Evolutionary conservation across 2,329 filamentous ascomycete genomes (phyloP).

Genomic region (Colletotrichum graminicola): DNA sequence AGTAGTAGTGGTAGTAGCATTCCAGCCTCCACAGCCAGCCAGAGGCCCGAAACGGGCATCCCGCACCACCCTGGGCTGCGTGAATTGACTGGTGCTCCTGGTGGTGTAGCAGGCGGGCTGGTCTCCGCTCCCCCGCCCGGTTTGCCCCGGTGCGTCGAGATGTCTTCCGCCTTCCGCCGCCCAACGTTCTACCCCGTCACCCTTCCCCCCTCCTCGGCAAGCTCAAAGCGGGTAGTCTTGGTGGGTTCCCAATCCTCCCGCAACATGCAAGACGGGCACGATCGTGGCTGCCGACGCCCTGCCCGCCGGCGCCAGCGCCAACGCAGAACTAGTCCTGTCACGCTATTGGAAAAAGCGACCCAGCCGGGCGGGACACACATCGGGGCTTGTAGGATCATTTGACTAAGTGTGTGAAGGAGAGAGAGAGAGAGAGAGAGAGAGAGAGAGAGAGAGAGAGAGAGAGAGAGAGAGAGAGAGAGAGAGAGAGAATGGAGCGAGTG

Average conservation of each 20-base stretch:
- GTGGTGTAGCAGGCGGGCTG: neutral
- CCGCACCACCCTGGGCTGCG: neutral
- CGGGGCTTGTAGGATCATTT: neutral
- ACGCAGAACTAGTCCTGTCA: constrained; percentile 3
- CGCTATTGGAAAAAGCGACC: neutral
- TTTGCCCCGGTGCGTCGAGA: neutral
- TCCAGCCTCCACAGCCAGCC: neutral
- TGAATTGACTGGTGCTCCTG: neutral
- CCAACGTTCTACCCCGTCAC: neutral
- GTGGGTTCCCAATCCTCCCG: neutral
- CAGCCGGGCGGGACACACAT: constrained; percentile 1
- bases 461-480: too few species aligned
- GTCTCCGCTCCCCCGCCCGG: neutral
- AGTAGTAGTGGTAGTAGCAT: neutral
- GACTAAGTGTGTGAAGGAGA: neutral
- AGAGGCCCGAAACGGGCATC: constrained; percentile 17
- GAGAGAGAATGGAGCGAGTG: neutral
- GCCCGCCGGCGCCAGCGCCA: neutral
- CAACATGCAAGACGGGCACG: constrained; percentile 4
- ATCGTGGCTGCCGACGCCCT: constrained; percentile 3
- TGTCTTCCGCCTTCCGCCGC: neutral
- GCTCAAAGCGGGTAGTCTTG: constrained; percentile 9
- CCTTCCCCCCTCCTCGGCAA: neutral
- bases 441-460: too few species aligned
- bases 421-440: too few species aligned